These are phyloP conservation scores for Kurtzmaniella quercitrusa DNA, from an alignment of 1,139 yeast species.

Conservation along the genomic window DNA sequence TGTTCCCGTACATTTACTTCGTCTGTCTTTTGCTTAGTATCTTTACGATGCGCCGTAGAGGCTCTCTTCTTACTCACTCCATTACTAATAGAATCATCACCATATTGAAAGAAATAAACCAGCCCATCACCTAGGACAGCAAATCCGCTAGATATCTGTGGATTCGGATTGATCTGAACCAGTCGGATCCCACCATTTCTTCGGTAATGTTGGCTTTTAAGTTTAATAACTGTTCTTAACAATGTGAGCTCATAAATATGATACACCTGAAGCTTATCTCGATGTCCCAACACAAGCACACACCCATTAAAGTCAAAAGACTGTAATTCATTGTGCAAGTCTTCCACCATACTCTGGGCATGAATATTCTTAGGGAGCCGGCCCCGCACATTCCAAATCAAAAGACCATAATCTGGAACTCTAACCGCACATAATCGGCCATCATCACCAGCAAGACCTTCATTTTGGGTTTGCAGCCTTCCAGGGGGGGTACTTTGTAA, in stretches of 20 bases:
- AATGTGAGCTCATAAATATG: neutral
- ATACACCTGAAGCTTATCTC: neutral
- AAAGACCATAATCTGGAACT: neutral
- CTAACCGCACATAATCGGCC: neutral
- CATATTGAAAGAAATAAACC: neutral
- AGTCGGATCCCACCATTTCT: neutral
- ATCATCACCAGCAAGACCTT: neutral
- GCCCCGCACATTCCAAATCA: neutral
- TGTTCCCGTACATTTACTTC: neutral
- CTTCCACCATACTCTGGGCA: neutral
- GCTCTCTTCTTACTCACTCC: neutral
- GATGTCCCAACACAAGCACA: neutral
- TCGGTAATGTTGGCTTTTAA: neutral
- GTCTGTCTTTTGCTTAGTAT: neutral
- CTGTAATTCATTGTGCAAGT: neutral
- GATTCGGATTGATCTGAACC: constrained; percentile 1
- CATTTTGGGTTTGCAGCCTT: neutral
- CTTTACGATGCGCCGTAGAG: neutral
- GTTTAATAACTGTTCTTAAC: neutral
- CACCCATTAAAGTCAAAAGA: constrained; percentile 1
- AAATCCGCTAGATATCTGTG: neutral
- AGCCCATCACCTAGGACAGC: neutral
- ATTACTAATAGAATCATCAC: neutral
- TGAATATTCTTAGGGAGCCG: neutral
- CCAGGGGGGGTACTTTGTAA: neutral